Evolutionary conservation across 2,329 filamentous ascomycete species (phyloP).

Genomic region (Ascochyta rabiei): DNA sequence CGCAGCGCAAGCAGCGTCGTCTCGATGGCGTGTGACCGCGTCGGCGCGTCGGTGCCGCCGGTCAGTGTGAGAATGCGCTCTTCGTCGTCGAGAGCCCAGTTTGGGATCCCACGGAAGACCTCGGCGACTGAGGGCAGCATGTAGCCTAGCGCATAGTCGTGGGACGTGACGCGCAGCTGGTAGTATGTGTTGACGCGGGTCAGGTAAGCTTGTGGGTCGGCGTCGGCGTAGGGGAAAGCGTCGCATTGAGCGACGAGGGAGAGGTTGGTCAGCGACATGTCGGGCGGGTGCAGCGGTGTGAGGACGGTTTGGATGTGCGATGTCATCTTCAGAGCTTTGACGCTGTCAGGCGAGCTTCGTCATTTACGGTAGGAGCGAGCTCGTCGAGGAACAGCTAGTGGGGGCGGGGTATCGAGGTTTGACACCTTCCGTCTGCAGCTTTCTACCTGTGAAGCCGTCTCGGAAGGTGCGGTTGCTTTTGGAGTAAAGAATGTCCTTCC

Average conservation of each 20-base stretch:
- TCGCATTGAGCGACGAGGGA: constrained; percentile 64
- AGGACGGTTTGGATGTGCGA: constrained; percentile 1
- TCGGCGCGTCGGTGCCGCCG: constrained; percentile 62
- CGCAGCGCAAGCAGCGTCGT: constrained; percentile 71
- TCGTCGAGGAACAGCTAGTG: constrained; percentile 22
- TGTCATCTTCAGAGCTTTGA: neutral
- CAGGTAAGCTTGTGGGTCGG: constrained; percentile 62
- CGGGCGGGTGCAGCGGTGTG: constrained; percentile 1
- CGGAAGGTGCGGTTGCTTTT: neutral
- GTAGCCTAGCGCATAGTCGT: constrained; percentile 66
- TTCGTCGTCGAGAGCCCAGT: constrained; percentile 65
- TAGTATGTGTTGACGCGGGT: constrained; percentile 62
- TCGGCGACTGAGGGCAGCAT: constrained; percentile 66
- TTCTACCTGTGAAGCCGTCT: neutral
- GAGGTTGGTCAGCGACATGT: constrained; percentile 55
- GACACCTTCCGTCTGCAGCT: neutral
- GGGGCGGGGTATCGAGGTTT: constrained; percentile 30
- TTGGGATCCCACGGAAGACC: constrained; percentile 60
- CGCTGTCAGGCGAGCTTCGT: constrained; percentile 13
- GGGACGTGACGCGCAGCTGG: constrained; percentile 70
- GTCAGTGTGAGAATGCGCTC: constrained; percentile 69
- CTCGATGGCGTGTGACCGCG: constrained; percentile 65
- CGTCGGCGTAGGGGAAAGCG: constrained; percentile 79
- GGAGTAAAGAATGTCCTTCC: neutral
- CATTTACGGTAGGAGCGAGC: constrained; percentile 12